These are phyloP conservation scores for Amanita rubescens DNA, from an alignment of 768 basidiomycete genomes.

Conservation along the genomic window DNA sequence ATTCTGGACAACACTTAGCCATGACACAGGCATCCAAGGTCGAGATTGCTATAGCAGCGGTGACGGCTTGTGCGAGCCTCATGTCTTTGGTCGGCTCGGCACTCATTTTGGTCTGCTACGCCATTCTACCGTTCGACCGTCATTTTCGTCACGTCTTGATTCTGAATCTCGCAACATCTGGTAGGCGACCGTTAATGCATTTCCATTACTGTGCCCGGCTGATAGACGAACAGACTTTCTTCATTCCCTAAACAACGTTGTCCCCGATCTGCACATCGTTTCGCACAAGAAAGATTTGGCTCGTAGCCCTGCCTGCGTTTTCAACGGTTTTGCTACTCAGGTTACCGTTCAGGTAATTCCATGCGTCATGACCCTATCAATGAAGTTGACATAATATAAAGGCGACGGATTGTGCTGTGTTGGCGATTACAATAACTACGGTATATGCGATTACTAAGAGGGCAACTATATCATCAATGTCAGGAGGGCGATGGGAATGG, in stretches of 20 bases:
- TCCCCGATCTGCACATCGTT: slow-evolving; percentile 7
- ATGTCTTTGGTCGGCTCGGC: slow-evolving; percentile 7
- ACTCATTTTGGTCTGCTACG: slow-evolving; percentile 9
- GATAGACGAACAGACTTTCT: slow-evolving; percentile 4
- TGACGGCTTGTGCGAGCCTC: neutral
- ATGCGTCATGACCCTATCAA: neutral
- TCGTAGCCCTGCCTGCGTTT: slow-evolving; percentile 2
- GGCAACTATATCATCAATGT: neutral
- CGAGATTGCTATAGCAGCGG: neutral
- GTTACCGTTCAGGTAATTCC: slow-evolving; percentile 8
- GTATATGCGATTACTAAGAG: neutral
- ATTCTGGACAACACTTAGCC: neutral
- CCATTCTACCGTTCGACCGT: slow-evolving; percentile 5
- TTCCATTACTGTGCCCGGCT: neutral
- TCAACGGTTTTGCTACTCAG: slow-evolving; percentile 10
- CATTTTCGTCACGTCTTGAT: slow-evolving; percentile 11
- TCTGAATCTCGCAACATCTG: slow-evolving; percentile 7
- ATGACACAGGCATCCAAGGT: neutral
- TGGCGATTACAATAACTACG: slow-evolving; percentile 4
- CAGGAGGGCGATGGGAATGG: neutral
- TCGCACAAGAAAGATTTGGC: neutral
- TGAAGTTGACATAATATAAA: neutral
- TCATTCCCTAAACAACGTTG: slow-evolving; percentile 4
- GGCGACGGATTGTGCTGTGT: slow-evolving; percentile 9
- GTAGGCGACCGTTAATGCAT: neutral